Base-by-base conservation (phyloP, 306 rosid species). In the Pueraria montana region DNA sequence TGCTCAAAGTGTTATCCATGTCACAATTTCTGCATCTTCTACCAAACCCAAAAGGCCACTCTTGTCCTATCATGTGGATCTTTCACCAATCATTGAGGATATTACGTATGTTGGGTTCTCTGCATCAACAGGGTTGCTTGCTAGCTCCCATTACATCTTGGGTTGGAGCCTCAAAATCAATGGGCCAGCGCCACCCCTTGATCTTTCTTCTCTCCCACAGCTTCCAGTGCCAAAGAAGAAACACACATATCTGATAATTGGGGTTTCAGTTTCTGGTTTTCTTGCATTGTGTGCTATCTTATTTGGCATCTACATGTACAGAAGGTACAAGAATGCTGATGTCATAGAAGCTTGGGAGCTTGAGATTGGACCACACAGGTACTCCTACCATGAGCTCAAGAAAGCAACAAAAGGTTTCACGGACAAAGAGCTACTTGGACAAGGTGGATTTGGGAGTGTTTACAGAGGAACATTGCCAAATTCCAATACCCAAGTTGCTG, bases 81-180 rank as follows among this genome's bases (percentile, higher is more conserved):
- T 94, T 56, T 90, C 98, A 5, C 89, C 85, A 8, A 83, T 90
- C 53, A 36, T 94, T 24, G 16, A 86, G 23, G 93, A 94, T 8
- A 78, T 21, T 2, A 91, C 91, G 98, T 94, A 82, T 48, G 91
- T 92, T 62, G 98, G 98, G 1, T 94, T 94, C 82, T 94, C 98
- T 17, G 94, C 97, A 34, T 94, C 98, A 1, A 94, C 97, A 4
- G 98, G 97, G 24, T 78, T 91, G 72, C 98, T 94, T 30, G 34
- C 34, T 30, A 30, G 34, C 34, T 30, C 34, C 34, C 34, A 30
- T 30, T 30, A 30, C 34, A 30, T 30, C 34, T 30, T 30, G 34
- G 34, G 34, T 30, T 30, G 34, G 34, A 30, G 34, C 34, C 4
- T 30, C 34, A 30, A 30, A 5, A 30, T 30, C 2, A 30, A 30